Evolutionary conservation across 805 yeast genomes (phyloP).

Genomic region (Metschnikowia proteae): DNA sequence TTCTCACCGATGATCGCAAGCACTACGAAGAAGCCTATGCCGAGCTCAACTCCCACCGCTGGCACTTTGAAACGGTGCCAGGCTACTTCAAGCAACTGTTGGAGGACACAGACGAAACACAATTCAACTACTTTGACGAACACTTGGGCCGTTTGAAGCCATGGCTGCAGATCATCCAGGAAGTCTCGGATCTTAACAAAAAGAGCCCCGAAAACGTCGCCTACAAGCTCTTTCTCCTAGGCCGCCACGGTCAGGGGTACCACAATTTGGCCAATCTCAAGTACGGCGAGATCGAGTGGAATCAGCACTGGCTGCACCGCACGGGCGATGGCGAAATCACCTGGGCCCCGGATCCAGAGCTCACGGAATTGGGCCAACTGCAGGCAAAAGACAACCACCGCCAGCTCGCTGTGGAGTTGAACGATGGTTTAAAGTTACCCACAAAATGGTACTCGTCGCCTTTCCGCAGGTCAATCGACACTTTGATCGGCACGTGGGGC

Average conservation of each 20-base stretch:
- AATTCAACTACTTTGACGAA: conserved; percentile 40
- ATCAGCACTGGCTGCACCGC: conserved; percentile 41
- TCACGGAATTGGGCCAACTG: conserved; percentile 43
- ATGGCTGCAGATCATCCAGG: conserved; percentile 17
- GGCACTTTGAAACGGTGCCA: conserved; percentile 40
- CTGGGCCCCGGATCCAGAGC: conserved; percentile 52
- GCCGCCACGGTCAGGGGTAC: conserved; percentile 54
- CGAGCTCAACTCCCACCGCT: conserved; percentile 22
- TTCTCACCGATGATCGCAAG: conserved; percentile 18
- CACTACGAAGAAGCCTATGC: conserved; percentile 15
- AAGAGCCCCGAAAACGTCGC: conserved; percentile 22
- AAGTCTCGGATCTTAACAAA: conserved; percentile 36
- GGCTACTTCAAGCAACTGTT: conserved; percentile 45
- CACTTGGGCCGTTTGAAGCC: conserved; percentile 41
- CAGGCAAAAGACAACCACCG: conserved; percentile 44
- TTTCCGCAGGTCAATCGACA: conserved; percentile 48
- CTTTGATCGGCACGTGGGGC: conserved; percentile 47
- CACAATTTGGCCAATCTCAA: conserved; percentile 46
- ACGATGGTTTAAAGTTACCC: conserved; percentile 30
- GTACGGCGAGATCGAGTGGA: conserved; percentile 47
- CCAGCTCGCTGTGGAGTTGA: conserved; percentile 39
- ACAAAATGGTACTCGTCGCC: conserved; percentile 47
- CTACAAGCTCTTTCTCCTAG: conserved; percentile 46
- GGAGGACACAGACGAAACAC: conserved; percentile 36
- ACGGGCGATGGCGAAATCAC: conserved; percentile 44